Evolutionary conservation across 257 asterid genomes (phyloP).

Genomic region (Penstemon newberryi): DNA sequence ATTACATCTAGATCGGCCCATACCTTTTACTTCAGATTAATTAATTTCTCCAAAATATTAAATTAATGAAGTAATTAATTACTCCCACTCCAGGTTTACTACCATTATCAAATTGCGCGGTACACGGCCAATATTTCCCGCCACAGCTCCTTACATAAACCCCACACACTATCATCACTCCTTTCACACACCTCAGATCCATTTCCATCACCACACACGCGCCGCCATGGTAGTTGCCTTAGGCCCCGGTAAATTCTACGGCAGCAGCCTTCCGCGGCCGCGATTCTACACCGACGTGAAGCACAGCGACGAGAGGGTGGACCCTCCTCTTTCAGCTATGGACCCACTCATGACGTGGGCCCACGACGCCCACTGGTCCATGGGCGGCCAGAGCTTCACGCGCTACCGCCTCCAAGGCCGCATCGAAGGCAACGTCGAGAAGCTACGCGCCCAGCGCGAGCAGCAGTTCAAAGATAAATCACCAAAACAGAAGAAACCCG

Average conservation of each 20-base stretch:
- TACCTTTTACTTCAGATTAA: no score
- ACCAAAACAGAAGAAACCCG: slow-evolving; percentile 17
- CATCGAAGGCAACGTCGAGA: slow-evolving; percentile 75
- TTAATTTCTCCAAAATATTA: no score
- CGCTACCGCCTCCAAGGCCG: slow-evolving; percentile 93
- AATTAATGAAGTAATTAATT: no score
- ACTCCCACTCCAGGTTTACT: no score
- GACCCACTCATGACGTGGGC: slow-evolving; percentile 83
- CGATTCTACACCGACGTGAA: slow-evolving; percentile 65
- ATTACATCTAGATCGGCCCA: no score
- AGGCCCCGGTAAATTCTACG: slow-evolving; percentile 89
- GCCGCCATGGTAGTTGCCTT: slow-evolving; percentile 65
- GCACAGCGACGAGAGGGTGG: slow-evolving; percentile 57
- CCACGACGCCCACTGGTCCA: slow-evolving; percentile 89
- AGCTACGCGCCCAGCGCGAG: slow-evolving; percentile 65
- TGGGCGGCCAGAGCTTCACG: slow-evolving; percentile 80
- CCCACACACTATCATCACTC: background rate
- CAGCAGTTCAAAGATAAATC: slow-evolving; percentile 22
- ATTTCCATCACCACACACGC: background rate
- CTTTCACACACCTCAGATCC: background rate
- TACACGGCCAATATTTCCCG: slow-evolving; percentile 2
- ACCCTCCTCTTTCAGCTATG: slow-evolving; percentile 70
- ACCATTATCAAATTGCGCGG: no score
- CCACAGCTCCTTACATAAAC: background rate
- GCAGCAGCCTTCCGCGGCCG: slow-evolving; percentile 91